Base-by-base conservation (phyloP, 306 rosid species). In the Nissolia schottii region DNA sequence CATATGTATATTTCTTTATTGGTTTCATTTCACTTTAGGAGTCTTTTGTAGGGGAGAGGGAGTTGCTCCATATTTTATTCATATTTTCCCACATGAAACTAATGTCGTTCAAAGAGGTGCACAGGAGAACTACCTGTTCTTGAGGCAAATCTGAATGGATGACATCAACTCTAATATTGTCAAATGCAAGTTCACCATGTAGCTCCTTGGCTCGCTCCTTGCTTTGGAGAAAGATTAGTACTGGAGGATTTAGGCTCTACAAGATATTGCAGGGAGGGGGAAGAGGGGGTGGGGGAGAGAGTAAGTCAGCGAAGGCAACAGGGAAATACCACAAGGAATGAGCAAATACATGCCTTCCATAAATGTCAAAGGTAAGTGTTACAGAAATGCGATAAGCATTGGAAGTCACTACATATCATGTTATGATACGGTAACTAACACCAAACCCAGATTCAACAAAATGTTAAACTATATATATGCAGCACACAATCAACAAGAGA, bases 131-230 rank as follows among this genome's bases (percentile, higher is more conserved):
- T 82, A 91, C 99, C 94, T 89, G 80, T 53, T 55, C 75, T 81
- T 91, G 93, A 23, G 90, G 71, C 82, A 94, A 76, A 85, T 94
- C 97, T 67, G 99, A 87, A 86, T 94, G 99, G 77, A 94, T 82
- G 51, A 82, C 95, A 69, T 80, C 91, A 63, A 87, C 97, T 85
- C 96, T 84, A 43, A 94, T 83, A 80, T 86, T 67, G 76, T 89
- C 96, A 82, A 74, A 82, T 74, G 82, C 79, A 43, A 94, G 89
- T 79, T 91, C 97, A 46, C 86, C 79, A n/a, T 82, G 72, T 53
- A 94, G 90, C 50, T 94, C 91, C 85, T 91, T 91, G 29, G 99
- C 99, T 18, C 99, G 90, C 81, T 85, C 97, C 94, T 94, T 94
- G 91, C 95, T 94, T 89, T 94, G 97, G 71, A 89, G 82, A 71